Evolutionary conservation across 1,284 basidiomycete species (phyloP), one percentile per base, ranked within the genome.

Genomic region (Irpex sp.): DNA sequence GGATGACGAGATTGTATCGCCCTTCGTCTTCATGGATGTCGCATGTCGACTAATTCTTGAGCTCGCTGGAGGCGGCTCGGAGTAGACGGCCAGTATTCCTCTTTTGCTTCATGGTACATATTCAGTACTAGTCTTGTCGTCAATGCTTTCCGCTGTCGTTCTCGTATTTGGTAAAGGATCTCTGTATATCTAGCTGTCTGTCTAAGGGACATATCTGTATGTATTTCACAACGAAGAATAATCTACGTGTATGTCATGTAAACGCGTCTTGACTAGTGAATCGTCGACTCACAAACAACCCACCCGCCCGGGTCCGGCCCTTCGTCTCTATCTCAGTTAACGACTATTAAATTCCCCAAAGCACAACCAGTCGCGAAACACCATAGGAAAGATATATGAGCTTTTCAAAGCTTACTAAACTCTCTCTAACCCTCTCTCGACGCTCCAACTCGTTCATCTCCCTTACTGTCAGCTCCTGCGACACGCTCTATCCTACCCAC

Each of bases 1-100:
- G 69, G 87, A 89, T 61, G 90, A 92, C 67, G 93, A 93, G 67
- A 88, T 95, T 58, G 86, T 93, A 5, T 94, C 91, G 58, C 97
- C 97, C 3, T 99, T 96, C 77, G 85, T 98, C 66, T 99, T 99
- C 76, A 90, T 98, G 84, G 97, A 99, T 75, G 91, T 97, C 62
- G 95, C 97, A 5, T 97, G 90, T 71, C 79, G 85, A 66, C 78
- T 93, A 67, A 93, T 93, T 69, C 78, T 93, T 54, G 89, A 92
- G 76, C 81, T 93, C 67, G 90, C 91, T 19, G 90, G 90, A 59
- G 90, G 87, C 6, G 70, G 70, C 13, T 69, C 70, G 17, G 73
- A 76, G 63, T 43, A 43, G 39, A 9, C 51, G 55, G 15, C 26
- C n/a, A 15, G 37, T 53, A 56, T 54, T 60, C 49, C 37, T 35